These are phyloP conservation scores for Cicer bijugum DNA, from an alignment of 306 rosid genomes.

Conservation along the genomic window DNA sequence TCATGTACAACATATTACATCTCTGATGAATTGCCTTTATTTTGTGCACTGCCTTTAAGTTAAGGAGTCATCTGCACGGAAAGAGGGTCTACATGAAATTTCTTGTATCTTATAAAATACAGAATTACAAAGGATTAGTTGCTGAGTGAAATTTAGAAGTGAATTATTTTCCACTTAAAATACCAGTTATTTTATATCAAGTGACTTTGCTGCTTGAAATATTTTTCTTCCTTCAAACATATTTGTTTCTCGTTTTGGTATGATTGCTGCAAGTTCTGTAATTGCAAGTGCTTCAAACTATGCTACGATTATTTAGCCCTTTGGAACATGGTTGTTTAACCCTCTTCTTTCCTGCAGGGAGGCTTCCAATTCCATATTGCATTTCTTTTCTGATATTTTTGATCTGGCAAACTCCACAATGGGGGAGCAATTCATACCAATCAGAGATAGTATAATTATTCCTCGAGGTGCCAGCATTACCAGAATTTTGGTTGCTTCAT, in stretches of 20 bases:
- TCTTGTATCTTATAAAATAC: background rate
- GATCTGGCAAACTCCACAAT: slow-evolving; percentile 69
- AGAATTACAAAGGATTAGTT: background rate
- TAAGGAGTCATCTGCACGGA: background rate
- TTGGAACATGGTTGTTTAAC: slow-evolving; percentile 33
- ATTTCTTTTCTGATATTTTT: slow-evolving; percentile 87
- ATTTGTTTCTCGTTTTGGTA: slow-evolving; percentile 19
- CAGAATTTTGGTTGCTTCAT: slow-evolving; percentile 86
- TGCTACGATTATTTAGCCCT: slow-evolving; percentile 14
- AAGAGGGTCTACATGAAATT: slow-evolving; percentile 15
- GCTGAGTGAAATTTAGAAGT: slow-evolving; percentile 2
- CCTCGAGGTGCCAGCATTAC: slow-evolving; percentile 81
- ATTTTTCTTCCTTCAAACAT: background rate
- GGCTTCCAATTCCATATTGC: slow-evolving; percentile 96
- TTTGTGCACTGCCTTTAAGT: background rate
- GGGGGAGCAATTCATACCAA: slow-evolving; percentile 70
- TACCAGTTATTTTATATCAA: slow-evolving; percentile 2
- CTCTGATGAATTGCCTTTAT: background rate
- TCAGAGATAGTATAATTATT: slow-evolving; percentile 70
- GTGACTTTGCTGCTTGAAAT: slow-evolving; percentile 7
- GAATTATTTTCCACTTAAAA: background rate
- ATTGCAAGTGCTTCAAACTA: slow-evolving; percentile 16
- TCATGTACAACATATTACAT: background rate
- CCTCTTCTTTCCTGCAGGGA: slow-evolving; percentile 61
- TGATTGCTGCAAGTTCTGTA: slow-evolving; percentile 6